Conservation (phyloP, 805 yeast genomes). For the Saccharomyces eubayanus region DNA sequence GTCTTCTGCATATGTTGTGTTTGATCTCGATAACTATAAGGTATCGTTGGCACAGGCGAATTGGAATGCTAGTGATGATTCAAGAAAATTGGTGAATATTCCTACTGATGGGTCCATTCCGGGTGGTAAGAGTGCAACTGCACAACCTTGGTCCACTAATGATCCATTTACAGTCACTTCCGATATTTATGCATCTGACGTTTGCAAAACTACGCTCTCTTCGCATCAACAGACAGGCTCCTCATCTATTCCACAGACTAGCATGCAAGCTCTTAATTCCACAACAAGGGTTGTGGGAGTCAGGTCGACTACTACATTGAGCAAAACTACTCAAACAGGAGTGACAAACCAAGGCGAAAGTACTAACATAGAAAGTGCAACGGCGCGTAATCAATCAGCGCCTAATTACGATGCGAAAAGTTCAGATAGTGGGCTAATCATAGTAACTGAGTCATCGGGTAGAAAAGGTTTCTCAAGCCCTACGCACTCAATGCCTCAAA, state of each 20-base stretch:
- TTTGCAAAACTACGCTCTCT: not conserved
- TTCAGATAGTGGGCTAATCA: not conserved
- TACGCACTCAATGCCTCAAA: not conserved
- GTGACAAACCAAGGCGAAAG: not conserved
- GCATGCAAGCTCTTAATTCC: not conserved
- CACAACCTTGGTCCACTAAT: conserved; percentile 14
- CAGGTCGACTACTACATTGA: not conserved
- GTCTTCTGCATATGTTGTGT: conserved; percentile 45
- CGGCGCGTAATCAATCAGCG: not conserved
- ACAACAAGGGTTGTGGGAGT: not conserved
- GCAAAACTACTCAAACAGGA: not conserved
- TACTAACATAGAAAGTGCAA: not conserved
- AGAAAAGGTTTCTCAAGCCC: not conserved
- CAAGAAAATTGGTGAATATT: conserved; percentile 38
- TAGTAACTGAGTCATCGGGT: too few relatives aligned
- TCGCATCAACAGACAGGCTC: not conserved
- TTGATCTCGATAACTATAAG: conserved; percentile 40
- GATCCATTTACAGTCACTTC: conserved; percentile 11
- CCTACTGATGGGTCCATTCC: conserved; percentile 36
- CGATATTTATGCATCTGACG: conserved; percentile 1
- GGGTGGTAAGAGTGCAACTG: conserved; percentile 41
- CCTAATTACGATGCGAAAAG: not conserved
- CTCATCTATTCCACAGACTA: not conserved
- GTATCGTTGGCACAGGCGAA: conserved; percentile 40
- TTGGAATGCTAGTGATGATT: conserved; percentile 18